These are phyloP conservation scores for Metschnikowia koreensis DNA, from an alignment of 805 yeast species.

Conservation along the genomic window DNA sequence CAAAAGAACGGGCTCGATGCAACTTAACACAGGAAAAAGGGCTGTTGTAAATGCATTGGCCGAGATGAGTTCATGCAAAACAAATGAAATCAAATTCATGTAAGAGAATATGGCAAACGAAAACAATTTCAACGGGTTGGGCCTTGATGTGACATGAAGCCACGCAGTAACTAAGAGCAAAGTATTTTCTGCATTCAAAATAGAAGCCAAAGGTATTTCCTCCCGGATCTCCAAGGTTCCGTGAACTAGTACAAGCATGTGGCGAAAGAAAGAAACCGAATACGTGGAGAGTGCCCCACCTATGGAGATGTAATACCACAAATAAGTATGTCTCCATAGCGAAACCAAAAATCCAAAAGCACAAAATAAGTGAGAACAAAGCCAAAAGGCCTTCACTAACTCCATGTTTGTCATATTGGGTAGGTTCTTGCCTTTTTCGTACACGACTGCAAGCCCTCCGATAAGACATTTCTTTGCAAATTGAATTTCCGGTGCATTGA, in stretches of 20 bases:
- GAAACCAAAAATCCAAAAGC: constrained; percentile 12
- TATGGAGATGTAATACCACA: constrained; percentile 13
- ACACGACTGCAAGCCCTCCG: neutral
- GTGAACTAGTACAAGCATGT: constrained; percentile 9
- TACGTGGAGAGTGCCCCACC: constrained; percentile 16
- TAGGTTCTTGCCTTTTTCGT: constrained; percentile 3
- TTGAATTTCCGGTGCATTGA: constrained; percentile 13
- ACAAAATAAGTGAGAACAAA: constrained; percentile 13
- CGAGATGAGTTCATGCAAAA: constrained; percentile 17
- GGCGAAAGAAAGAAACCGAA: constrained; percentile 14
- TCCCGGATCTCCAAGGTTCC: constrained; percentile 4
- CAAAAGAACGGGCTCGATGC: constrained; percentile 17
- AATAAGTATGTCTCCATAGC: neutral
- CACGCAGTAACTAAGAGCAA: constrained; percentile 24
- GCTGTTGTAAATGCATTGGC: constrained; percentile 14
- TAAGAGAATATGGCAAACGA: constrained; percentile 29
- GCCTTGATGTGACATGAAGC: constrained; percentile 20
- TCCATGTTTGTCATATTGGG: constrained; percentile 11
- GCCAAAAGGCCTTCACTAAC: constrained; percentile 12
- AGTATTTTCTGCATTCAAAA: constrained; percentile 31
- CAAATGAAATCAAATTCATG: constrained; percentile 24
- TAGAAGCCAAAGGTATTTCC: constrained; percentile 19
- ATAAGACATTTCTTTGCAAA: neutral
- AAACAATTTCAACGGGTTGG: constrained; percentile 22
- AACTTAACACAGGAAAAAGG: constrained; percentile 14